Base-by-base conservation (phyloP, 1,139 yeast species). In the Geotrichum klebahnii region DNA sequence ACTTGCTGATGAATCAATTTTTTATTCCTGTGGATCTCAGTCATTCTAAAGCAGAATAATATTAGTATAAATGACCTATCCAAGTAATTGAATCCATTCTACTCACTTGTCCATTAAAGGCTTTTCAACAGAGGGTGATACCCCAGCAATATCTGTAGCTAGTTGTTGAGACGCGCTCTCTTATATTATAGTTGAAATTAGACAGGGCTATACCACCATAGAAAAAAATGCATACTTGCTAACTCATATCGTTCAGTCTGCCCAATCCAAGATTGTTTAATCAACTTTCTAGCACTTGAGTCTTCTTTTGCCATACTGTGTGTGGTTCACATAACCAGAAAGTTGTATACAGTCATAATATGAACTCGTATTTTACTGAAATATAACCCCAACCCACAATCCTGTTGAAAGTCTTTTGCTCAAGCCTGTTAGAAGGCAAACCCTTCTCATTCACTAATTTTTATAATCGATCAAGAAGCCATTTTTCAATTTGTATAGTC, bases 221-320 rank as follows among this genome's bases (percentile, higher is more conserved):
- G 31, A 12, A 23, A 20, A 3, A 12, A 20, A 40, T 10, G n/a
- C 52, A 19, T 40, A 28, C 52, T 53, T 0, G 64, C 64, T 5
- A 56, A 53, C 17, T 60, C 65, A 29, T 55, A 55, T 6, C 67
- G 56, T 40, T 61, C 61, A 1, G 59, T 47, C 52, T 63, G 66
- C 17, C 66, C 67, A 37, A 64, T 64, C 51, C 64, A 59, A n/a
- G 66, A 59, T 44, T 64, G 67, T 43, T 61, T 61, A 29, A 64
- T 55, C 28, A 64, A 53, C 50, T 57, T 60, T 42, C 51, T 55
- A 10, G 63, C 65, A 23, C 56, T 55, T 4, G 59, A 53, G 41
- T 61, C 61, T 39, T 59, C 59, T 57, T 58, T 57, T 14, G 35
- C 34, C 47, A 44, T 44, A 22, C 17, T 34, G 20, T 4, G 20